These are phyloP conservation scores for Rhodotorula diobovata DNA, from an alignment of 768 basidiomycete genomes.

Conservation along the genomic window DNA sequence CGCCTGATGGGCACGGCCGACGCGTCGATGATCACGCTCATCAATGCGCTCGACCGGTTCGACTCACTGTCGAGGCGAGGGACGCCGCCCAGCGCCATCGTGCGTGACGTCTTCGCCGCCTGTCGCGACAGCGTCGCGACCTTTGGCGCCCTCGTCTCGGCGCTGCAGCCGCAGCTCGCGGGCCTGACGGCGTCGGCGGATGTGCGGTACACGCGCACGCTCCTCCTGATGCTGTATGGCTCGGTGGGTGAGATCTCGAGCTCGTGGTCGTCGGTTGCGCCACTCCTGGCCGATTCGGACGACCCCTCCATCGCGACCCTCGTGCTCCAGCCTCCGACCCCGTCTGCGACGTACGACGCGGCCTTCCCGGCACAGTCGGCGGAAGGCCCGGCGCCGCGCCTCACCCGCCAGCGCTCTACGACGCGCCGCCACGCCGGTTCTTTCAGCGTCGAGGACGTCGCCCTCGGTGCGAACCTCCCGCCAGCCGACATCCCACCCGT, in stretches of 20 bases:
- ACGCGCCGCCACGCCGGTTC: constrained; percentile 41
- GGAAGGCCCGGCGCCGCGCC: neutral
- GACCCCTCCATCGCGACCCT: constrained; percentile 43
- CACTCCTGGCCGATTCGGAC: constrained; percentile 60
- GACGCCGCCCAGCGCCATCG: constrained; percentile 65
- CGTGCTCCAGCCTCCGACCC: constrained; percentile 41
- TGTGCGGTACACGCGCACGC: constrained; percentile 77
- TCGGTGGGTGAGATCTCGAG: constrained; percentile 79
- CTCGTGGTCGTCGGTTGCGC: constrained; percentile 74
- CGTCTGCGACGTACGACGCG: constrained; percentile 13
- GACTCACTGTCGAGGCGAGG: constrained; percentile 68
- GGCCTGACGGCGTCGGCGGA: constrained; percentile 70
- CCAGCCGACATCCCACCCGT: constrained; percentile 33
- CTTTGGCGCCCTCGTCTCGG: constrained; percentile 81
- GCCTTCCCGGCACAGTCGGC: neutral
- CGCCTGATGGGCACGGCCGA: constrained; percentile 84
- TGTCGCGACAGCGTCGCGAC: constrained; percentile 77
- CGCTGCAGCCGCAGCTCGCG: constrained; percentile 73
- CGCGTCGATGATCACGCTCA: constrained; percentile 72
- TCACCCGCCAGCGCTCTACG: constrained; percentile 23
- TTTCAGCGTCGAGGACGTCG: constrained; percentile 43
- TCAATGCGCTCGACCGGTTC: constrained; percentile 83
- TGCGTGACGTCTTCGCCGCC: constrained; percentile 71
- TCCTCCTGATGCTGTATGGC: constrained; percentile 81
- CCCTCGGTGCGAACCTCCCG: constrained; percentile 38